A percentile compares a stretch with the other conserved stretches of the same genome.
Evolutionary conservation across 2,329 filamentous ascomycete genomes (phyloP).

Genomic region (Neospermospora avenae): DNA sequence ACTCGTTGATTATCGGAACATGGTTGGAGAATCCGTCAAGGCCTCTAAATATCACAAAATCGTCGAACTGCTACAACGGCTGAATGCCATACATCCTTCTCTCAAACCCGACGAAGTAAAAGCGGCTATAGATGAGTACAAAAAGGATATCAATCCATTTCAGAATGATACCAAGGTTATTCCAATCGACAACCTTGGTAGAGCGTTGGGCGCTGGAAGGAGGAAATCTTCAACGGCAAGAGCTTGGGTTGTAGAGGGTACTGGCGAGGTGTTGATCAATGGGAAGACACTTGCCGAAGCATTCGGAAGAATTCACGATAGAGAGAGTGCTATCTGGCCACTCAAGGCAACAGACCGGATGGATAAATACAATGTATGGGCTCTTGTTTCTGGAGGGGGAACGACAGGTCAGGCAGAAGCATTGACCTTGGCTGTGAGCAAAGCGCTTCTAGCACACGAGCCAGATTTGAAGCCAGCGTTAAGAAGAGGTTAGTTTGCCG

Average conservation of each 20-base stretch:
- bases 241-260: constrained; percentile 88
- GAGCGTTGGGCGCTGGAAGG: constrained; percentile 75
- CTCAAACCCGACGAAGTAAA: constrained; percentile 70
- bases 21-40: constrained; percentile 69
- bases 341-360: constrained; percentile 76
- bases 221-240: constrained; percentile 84
- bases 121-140: constrained; percentile 64
- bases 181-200: constrained; percentile 71
- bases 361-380: constrained; percentile 98
- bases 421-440: constrained; percentile 83
- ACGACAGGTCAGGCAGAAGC: constrained; percentile 95
- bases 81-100: constrained; percentile 82
- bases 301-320: constrained; percentile 87
- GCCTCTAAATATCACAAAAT: constrained; percentile 76
- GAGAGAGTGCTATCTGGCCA: constrained; percentile 91
- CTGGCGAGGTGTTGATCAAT: constrained; percentile 86
- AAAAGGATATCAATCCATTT: constrained; percentile 70
- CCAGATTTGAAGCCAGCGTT: constrained; percentile 84
- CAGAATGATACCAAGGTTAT: constrained; percentile 60
- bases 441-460: constrained; percentile 86
- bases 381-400: constrained; percentile 77
- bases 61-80: constrained; percentile 68
- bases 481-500: constrained; percentile 69
- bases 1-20: constrained; percentile 69
- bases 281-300: constrained; percentile 78